Evolutionary conservation across 495 filamentous ascomycete genomes (phyloP).

Genomic region (Trichoderma parareesei): DNA sequence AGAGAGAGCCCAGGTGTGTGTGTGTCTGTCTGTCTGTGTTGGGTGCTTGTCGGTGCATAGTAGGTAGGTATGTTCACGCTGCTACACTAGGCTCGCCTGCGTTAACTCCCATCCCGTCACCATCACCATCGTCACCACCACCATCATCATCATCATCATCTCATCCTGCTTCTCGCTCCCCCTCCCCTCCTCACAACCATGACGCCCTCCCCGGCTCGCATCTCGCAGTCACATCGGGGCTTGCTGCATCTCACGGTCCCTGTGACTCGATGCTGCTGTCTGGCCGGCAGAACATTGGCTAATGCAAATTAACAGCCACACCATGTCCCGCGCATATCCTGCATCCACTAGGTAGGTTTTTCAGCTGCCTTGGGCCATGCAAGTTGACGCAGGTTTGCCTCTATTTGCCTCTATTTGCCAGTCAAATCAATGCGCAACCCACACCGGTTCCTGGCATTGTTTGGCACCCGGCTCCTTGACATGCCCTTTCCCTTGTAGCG

Average conservation of each 20-base stretch:
- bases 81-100: no score
- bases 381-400: slow-evolving; percentile 1
- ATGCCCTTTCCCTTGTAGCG: not conserved
- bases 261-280: not conserved
- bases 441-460: not conserved
- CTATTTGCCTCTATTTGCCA: slow-evolving; percentile 6
- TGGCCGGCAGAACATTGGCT: not conserved
- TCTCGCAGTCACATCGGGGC: not conserved
- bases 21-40: no score
- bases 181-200: not conserved
- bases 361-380: slow-evolving; percentile 2
- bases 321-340: not conserved
- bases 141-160: not conserved
- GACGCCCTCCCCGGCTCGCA: not conserved
- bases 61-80: no score
- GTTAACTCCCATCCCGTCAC: no score
- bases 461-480: not conserved
- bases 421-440: not conserved
- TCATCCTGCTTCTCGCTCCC: not conserved
- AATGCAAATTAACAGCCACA: not conserved
- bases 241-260: not conserved
- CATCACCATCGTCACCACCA: no score
- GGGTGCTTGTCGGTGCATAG: no score
- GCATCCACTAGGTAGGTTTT: slow-evolving; percentile 2
- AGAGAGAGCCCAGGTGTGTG: no score